These are phyloP conservation scores for Cyclanthera cordifolia DNA, from an alignment of 306 rosid species.

Conservation along the genomic window DNA sequence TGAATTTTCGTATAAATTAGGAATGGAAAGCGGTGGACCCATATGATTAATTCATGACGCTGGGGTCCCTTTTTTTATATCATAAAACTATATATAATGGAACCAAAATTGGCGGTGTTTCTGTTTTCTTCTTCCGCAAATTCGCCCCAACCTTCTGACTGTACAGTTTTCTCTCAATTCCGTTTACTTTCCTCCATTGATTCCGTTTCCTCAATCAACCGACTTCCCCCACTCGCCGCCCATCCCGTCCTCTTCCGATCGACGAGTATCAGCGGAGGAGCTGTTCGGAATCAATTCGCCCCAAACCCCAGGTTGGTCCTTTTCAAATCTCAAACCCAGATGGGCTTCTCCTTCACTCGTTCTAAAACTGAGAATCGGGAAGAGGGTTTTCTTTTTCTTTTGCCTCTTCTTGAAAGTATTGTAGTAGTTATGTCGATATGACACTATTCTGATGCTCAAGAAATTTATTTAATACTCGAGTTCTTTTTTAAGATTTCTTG, in stretches of 20 bases:
- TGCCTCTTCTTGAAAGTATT: background rate
- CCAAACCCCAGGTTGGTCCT: slow-evolving; percentile 2
- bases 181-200: slow-evolving; percentile 2
- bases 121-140: slow-evolving; percentile 9
- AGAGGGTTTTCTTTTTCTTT: background rate
- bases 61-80: background rate
- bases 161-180: background rate
- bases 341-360: background rate
- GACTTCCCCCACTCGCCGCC: background rate
- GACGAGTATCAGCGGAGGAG: background rate
- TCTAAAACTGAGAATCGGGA: background rate
- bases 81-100: slow-evolving; percentile 8
- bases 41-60: background rate
- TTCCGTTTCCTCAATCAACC: background rate
- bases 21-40: background rate
- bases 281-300: background rate
- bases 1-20: background rate
- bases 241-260: background rate
- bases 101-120: slow-evolving; percentile 9
- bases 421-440: background rate
- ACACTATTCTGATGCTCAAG: background rate
- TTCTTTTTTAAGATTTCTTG: background rate
- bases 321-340: slow-evolving; percentile 4
- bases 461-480: background rate
- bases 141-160: background rate